Conservation (phyloP, 73 alveolate species). For the Tetrahymena malaccensis region DNA sequence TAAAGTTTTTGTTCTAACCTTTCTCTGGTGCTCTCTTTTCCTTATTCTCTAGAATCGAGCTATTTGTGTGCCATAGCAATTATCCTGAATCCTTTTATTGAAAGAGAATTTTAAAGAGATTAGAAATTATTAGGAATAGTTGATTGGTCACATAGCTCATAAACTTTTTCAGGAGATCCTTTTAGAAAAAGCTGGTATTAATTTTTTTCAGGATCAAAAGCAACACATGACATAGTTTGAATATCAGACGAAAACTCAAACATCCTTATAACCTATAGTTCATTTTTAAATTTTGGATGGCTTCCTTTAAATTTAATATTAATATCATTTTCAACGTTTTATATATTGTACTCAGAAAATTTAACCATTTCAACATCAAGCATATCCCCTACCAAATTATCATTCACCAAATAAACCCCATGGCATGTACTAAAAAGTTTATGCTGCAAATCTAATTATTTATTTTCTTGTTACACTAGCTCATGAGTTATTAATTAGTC, state of each 20-base stretch:
- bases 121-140: not conserved
- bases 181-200: conserved; percentile 8
- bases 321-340: not conserved
- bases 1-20: not conserved
- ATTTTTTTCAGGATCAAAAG: not conserved
- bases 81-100: conserved; percentile 28
- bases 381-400: conserved; percentile 14
- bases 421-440: conserved; percentile 2
- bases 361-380: conserved; percentile 1
- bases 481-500: not conserved
- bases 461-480: not conserved
- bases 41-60: not conserved
- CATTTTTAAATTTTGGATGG: not conserved
- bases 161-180: conserved; percentile 30
- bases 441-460: not conserved
- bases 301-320: not conserved
- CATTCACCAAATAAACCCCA: conserved; percentile 6
- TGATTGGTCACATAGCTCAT: not conserved
- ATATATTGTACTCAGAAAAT: conserved; percentile 20
- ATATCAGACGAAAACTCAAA: conserved; percentile 25
- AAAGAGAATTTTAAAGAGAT: not conserved
- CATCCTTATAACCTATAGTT: not conserved
- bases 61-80: conserved; percentile 17
- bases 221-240: conserved; percentile 22
- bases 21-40: not conserved